Conservation (phyloP, 352 stramenopile genomes). For the Globisporangium cederbergense region DNA sequence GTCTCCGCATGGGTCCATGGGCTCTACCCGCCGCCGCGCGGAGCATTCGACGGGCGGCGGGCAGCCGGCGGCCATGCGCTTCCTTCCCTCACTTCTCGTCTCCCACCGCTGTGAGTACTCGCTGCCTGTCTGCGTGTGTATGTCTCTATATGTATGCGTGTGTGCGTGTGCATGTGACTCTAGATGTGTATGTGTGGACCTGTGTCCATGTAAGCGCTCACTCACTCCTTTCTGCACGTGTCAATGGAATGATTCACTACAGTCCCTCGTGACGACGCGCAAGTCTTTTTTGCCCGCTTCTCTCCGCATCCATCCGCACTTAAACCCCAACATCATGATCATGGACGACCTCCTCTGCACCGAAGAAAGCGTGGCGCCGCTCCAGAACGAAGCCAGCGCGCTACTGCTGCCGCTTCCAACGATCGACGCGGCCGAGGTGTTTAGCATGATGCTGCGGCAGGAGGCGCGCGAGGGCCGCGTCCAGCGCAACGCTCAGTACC, state of each 20-base stretch:
- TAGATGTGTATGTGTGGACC: background rate
- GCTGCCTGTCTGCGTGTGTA: background rate
- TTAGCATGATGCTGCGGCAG: conserved; percentile 26
- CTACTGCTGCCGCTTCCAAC: background rate
- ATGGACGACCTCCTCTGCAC: conserved; percentile 33
- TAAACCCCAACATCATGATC: conserved; percentile 1
- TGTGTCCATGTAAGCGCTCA: background rate
- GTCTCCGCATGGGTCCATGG: conserved; percentile 13
- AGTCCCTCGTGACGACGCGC: conserved; percentile 2
- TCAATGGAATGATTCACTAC: conserved; percentile 15
- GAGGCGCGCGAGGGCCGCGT: conserved; percentile 20
- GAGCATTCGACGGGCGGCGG: conserved; percentile 26
- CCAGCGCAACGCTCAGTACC: conserved; percentile 27
- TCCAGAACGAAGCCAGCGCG: background rate
- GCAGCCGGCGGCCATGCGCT: conserved; percentile 4
- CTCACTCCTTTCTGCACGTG: background rate
- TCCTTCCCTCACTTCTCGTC: conserved; percentile 29
- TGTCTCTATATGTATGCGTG: background rate
- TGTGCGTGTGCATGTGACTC: background rate
- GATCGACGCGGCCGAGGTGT: conserved; percentile 21
- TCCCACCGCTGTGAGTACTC: conserved; percentile 22
- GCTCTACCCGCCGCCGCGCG: conserved; percentile 23
- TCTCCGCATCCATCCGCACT: background rate
- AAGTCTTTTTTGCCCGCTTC: background rate
- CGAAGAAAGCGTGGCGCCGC: conserved; percentile 24